phyloP scores from a whole-genome alignment of 2,329 filamentous ascomycete species.

The Colletotrichum lupini region DNA sequence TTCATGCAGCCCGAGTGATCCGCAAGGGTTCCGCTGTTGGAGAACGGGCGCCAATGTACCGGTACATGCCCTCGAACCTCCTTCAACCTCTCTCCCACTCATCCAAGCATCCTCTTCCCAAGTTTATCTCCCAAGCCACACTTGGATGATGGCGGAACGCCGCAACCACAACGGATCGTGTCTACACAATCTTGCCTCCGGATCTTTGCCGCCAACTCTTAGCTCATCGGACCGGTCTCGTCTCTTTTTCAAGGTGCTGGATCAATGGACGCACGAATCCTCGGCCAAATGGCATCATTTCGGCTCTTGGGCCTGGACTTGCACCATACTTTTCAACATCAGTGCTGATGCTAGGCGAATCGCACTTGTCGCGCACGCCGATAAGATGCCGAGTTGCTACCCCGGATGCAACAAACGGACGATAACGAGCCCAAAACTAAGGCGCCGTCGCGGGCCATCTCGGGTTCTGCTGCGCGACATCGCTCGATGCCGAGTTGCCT shows the following conservation, averaged over 20 bases:
- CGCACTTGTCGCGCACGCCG: constrained; percentile 8
- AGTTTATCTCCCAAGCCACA: background rate
- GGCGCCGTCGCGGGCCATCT: background rate
- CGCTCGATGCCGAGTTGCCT: background rate
- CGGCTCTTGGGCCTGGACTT: constrained; percentile 9
- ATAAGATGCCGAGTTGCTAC: constrained; percentile 31
- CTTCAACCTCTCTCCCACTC: background rate
- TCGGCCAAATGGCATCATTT: constrained; percentile 34
- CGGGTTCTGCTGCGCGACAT: constrained; percentile 3
- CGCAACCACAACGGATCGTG: background rate
- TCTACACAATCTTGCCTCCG: constrained; percentile 4
- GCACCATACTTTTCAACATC: background rate
- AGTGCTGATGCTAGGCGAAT: background rate
- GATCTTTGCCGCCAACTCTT: constrained; percentile 25
- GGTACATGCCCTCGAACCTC: constrained; percentile 33
- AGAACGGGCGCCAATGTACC: constrained; percentile 40
- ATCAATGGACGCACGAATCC: constrained; percentile 20
- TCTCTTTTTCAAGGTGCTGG: background rate
- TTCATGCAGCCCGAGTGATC: constrained; percentile 35
- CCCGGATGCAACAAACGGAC: constrained; percentile 17
- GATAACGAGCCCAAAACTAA: background rate
- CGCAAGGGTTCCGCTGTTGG: constrained; percentile 34
- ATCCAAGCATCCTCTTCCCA: background rate
- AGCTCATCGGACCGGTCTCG: constrained; percentile 7
- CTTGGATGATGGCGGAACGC: background rate